Conservation (phyloP, 345 rosid species). For the Syzygium aqueum region DNA sequence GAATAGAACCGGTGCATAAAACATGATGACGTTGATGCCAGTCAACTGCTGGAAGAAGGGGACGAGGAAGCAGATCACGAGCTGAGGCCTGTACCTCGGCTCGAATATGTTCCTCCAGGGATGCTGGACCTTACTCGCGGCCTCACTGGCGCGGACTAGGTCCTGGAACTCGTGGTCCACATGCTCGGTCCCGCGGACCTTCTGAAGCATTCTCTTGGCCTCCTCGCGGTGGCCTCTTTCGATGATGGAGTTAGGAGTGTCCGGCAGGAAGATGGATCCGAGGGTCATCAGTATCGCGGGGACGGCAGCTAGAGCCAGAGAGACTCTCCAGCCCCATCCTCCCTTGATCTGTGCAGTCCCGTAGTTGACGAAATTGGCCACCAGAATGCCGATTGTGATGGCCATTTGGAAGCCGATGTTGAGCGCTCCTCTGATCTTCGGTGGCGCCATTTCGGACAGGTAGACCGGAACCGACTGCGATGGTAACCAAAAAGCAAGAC, state of each 20-base stretch:
- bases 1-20: slow-evolving; percentile 70
- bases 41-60: slow-evolving; percentile 78
- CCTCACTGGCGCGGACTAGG: slow-evolving; percentile 45
- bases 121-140: slow-evolving; percentile 41
- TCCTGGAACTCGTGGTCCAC: slow-evolving; percentile 63
- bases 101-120: slow-evolving; percentile 61
- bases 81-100: slow-evolving; percentile 55
- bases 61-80: slow-evolving; percentile 33
- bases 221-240: slow-evolving; percentile 55
- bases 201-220: slow-evolving; percentile 48
- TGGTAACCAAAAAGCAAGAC: background rate
- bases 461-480: slow-evolving; percentile 63
- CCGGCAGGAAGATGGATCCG: slow-evolving; percentile 60
- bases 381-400: slow-evolving; percentile 58
- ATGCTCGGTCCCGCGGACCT: slow-evolving; percentile 40
- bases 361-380: slow-evolving; percentile 60
- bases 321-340: slow-evolving; percentile 72
- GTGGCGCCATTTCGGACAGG: slow-evolving; percentile 80
- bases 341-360: slow-evolving; percentile 38
- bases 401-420: slow-evolving; percentile 79
- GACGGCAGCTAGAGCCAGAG: slow-evolving; percentile 56
- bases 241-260: slow-evolving; percentile 70
- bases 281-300: slow-evolving; percentile 57
- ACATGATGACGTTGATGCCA: slow-evolving; percentile 68
- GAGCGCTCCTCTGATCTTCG: slow-evolving; percentile 64